Evolutionary conservation across 192 early-diverging fungal genomes (phyloP), one percentile per base, ranked within the genome.

Genomic region (Coemansia guatemalensis): DNA sequence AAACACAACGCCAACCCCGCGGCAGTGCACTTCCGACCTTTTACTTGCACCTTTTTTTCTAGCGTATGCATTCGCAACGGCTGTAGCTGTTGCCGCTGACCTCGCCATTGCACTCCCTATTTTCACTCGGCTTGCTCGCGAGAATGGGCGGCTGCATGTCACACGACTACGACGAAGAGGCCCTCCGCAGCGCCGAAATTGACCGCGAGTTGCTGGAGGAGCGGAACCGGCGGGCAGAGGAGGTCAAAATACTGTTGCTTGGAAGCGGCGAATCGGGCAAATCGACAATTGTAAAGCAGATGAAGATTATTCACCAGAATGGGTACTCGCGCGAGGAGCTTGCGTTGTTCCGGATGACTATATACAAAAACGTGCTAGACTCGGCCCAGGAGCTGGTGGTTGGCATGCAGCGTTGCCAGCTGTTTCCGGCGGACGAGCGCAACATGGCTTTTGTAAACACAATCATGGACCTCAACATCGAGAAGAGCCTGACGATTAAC

Each of bases 271-370:
- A 97, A 81, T 95, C 94, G 53, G 95, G 94, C 64, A 95, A 95
- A 74, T 94, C 93, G 47, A 97, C 95, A 48, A 95, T 97, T 63
- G 88, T 97, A 17, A 97, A 97, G 67, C 95, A 97, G 74, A 97
- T 97, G 95, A 95, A 94, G 81, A 93, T 97, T 70, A 95, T 97
- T 65, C 92, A 95, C 78, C 91, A 94, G 74, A 89, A 92, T 58
- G 95, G 93, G 9, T 95, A 93, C 71, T 89, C 89, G 7, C 80
- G 81, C 62, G 89, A 93, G 22, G 95, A 95, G 65, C 69, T 92
- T 30, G 78, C 84, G 51, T 71, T 86, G 25, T 93, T 88, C 81
- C 84, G 87, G 32, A 75, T 88, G 58, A 93, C 92, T 5, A 86
- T 96, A 53, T 91, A 89, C 73, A 91, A 92, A 62, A 96, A 95